These are phyloP conservation scores for Silene coronaria DNA, from an alignment of 179 eudicot genomes.

Conservation along the genomic window DNA sequence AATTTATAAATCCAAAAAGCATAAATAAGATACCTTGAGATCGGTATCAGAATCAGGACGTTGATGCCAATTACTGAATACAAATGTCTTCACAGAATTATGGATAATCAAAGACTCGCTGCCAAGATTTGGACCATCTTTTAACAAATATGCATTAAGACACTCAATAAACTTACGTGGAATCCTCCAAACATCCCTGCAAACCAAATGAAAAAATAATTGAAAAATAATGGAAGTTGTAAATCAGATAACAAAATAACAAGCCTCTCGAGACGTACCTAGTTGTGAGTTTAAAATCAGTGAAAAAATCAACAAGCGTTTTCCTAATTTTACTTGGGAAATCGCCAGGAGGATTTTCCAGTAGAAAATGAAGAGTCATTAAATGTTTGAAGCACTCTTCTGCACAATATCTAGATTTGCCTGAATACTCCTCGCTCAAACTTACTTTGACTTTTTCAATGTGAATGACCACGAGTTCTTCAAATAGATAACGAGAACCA, in stretches of 20 bases:
- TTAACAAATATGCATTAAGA: conserved; percentile 63
- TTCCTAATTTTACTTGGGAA: conserved; percentile 63
- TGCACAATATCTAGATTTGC: conserved; percentile 43
- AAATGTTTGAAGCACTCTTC: conserved; percentile 70
- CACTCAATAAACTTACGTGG: conserved; percentile 79
- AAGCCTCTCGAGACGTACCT: conserved; percentile 38
- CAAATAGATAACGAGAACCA: conserved; percentile 15
- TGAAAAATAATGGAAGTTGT: not conserved
- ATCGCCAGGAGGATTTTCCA: conserved; percentile 96
- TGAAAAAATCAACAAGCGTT: conserved; percentile 56
- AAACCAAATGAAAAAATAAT: conserved; percentile 17
- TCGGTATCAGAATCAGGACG: conserved; percentile 65
- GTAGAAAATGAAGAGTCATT: conserved; percentile 68
- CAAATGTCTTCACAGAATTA: conserved; percentile 61
- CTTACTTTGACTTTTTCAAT: conserved; percentile 65
- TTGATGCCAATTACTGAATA: conserved; percentile 63
- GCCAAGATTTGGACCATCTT: conserved; percentile 92
- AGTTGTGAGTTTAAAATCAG: conserved; percentile 42
- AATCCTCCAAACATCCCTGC: conserved; percentile 80
- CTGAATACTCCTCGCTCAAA: conserved; percentile 38
- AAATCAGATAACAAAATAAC: conserved; percentile 4
- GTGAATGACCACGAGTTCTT: conserved; percentile 66
- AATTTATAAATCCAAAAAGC: not conserved
- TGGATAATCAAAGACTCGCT: conserved; percentile 65
- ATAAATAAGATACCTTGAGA: conserved; percentile 49